Evolutionary conservation across 2,329 filamentous ascomycete species (phyloP).

Genomic region (Coniochaeta hoffmannii): DNA sequence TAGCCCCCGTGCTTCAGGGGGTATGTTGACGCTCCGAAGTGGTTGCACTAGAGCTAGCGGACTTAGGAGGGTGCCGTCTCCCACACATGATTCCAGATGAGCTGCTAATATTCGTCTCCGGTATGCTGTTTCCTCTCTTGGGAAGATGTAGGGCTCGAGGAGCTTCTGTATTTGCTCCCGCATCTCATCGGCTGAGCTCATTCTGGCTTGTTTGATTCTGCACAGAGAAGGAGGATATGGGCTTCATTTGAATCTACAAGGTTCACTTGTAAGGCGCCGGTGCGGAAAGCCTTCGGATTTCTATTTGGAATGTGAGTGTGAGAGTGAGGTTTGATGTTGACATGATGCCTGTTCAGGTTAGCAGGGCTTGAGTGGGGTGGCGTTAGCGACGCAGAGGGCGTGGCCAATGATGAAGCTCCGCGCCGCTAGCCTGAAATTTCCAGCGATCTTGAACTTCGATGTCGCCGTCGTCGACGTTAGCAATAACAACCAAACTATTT

Average conservation of each 20-base stretch:
- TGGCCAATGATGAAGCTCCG: not conserved
- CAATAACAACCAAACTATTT: not conserved
- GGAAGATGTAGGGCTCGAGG: conserved; percentile 46
- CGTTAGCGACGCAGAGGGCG: not conserved
- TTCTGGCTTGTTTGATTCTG: conserved; percentile 4
- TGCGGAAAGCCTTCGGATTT: too few relatives aligned
- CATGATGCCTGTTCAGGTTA: not conserved
- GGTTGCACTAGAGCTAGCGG: conserved; percentile 42
- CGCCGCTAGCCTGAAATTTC: conserved; percentile 1
- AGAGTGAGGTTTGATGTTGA: not conserved
- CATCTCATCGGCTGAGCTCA: conserved; percentile 24
- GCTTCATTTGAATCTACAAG: not conserved
- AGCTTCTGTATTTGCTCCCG: conserved; percentile 31
- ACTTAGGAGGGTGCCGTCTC: conserved; percentile 31
- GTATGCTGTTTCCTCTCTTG: conserved; percentile 48
- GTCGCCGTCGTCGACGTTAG: not conserved
- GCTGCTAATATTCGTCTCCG: conserved; percentile 48
- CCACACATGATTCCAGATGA: conserved; percentile 41
- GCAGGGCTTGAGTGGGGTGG: not conserved
- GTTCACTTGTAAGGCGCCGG: not conserved
- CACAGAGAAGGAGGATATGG: not conserved
- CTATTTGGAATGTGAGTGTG: too few relatives aligned
- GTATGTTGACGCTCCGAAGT: conserved; percentile 22
- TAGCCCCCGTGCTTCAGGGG: conserved; percentile 34
- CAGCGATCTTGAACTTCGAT: not conserved